phyloP scores from a whole-genome alignment of 495 filamentous ascomycete genomes.

The Podospora anserina region DNA sequence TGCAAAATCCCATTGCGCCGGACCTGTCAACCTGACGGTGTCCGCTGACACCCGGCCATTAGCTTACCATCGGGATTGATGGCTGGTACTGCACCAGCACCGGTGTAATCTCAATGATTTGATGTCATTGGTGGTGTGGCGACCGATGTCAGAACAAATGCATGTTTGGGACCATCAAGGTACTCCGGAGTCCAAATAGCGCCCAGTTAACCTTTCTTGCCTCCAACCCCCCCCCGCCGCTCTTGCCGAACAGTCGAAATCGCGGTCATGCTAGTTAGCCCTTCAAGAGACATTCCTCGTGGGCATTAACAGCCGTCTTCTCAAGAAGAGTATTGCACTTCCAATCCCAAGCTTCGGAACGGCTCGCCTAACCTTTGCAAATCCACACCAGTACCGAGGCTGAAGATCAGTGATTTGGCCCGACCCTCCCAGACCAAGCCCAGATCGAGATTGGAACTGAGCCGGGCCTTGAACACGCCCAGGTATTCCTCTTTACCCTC shows the following conservation, averaged over 20 bases:
- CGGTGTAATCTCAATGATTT: neutral
- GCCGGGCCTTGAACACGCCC: conserved; percentile 84
- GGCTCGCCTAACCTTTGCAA: conserved; percentile 66
- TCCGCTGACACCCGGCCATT: neutral
- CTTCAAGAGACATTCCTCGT: neutral
- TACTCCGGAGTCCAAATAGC: neutral
- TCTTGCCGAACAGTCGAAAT: neutral
- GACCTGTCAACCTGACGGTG: neutral
- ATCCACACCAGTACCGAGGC: conserved; percentile 77
- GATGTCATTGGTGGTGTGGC: neutral
- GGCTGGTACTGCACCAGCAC: neutral
- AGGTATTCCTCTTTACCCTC: conserved; percentile 59
- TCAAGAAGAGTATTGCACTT: conserved; percentile 91
- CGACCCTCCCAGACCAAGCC: conserved; percentile 91
- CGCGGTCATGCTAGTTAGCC: neutral
- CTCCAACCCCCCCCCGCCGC: too few relatives aligned
- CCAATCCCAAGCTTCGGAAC: conserved; percentile 74
- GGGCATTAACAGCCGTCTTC: neutral
- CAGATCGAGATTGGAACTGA: conserved; percentile 81
- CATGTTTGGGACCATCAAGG: neutral
- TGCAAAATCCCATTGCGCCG: neutral
- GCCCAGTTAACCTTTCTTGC: neutral
- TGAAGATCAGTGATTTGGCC: conserved; percentile 89
- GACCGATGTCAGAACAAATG: neutral
- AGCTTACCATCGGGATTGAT: neutral